These are phyloP conservation scores for Lentinula novae-zelandiae DNA, from an alignment of 1,284 basidiomycete species.

Conservation along the genomic window DNA sequence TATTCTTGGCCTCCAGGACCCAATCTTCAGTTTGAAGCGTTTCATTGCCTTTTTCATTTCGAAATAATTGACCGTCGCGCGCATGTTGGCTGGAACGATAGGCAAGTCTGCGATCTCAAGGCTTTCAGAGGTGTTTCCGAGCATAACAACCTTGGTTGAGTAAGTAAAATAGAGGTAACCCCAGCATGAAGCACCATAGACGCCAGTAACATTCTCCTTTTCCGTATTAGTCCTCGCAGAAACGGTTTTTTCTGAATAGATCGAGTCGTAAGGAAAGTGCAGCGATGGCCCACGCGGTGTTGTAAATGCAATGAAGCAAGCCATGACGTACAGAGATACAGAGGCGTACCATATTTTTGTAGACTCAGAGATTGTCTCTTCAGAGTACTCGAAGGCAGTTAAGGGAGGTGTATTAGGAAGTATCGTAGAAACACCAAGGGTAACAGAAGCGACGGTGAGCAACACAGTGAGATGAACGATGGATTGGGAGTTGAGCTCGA, in stretches of 20 bases:
- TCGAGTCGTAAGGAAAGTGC: conserved; percentile 64
- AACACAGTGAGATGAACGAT: conserved; percentile 65
- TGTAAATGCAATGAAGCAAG: conserved; percentile 46
- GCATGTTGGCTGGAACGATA: conserved; percentile 70
- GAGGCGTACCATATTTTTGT: conserved; percentile 43
- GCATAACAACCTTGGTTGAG: conserved; percentile 79
- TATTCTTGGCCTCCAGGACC: conserved; percentile 41
- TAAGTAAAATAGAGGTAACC: conserved; percentile 75
- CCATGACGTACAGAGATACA: conserved; percentile 46
- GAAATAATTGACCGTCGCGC: conserved; percentile 56
- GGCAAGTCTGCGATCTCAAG: conserved; percentile 86
- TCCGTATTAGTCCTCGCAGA: conserved; percentile 50
- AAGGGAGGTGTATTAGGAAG: conserved; percentile 43
- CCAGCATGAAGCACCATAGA: conserved; percentile 52
- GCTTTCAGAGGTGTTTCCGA: conserved; percentile 68
- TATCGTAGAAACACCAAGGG: conserved; percentile 49
- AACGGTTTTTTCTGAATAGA: conserved; percentile 74
- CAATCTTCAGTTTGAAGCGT: conserved; percentile 38
- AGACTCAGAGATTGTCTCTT: background rate
- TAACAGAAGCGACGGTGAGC: conserved; percentile 47
- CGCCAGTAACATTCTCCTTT: conserved; percentile 64
- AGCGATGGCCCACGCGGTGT: conserved; percentile 72
- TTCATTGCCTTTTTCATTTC: conserved; percentile 42
- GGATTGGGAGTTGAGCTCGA: conserved; percentile 52
- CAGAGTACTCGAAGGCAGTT: conserved; percentile 9